phyloP scores from a whole-genome alignment of 345 rosid genomes.

The Pistacia atlantica region DNA sequence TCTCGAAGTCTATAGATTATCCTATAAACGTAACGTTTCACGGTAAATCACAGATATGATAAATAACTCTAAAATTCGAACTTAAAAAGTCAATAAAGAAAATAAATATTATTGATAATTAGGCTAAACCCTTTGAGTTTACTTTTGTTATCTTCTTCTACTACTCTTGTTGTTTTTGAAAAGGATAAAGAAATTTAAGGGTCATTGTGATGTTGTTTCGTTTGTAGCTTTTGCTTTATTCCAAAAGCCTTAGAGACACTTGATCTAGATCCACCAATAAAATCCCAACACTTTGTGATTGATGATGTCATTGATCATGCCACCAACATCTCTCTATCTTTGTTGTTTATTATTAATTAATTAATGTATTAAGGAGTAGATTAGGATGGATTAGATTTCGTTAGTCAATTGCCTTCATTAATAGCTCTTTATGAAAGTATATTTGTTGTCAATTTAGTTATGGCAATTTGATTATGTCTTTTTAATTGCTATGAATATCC shows the following conservation, averaged over 20 bases:
- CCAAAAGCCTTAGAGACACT: conserved; percentile 9
- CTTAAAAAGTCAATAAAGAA: too few relatives aligned
- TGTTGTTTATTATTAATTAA: not conserved
- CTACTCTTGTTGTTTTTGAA: not conserved
- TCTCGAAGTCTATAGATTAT: too few relatives aligned
- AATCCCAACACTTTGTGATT: conserved; percentile 10
- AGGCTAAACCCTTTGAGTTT: too few relatives aligned
- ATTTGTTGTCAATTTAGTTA: not conserved
- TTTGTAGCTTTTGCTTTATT: conserved; percentile 24
- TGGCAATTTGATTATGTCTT: not conserved
- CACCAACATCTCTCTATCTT: not conserved
- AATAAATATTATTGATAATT: too few relatives aligned
- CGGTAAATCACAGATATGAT: too few relatives aligned
- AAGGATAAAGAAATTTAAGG: not conserved
- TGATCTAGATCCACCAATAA: conserved; percentile 52
- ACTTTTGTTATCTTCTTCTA: conserved; percentile 3
- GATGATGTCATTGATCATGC: conserved; percentile 12
- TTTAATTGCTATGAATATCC: too few relatives aligned
- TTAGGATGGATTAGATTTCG: too few relatives aligned
- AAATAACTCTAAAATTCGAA: too few relatives aligned
- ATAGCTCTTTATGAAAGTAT: not conserved
- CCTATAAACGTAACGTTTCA: too few relatives aligned
- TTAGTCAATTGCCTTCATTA: conserved; percentile 6
- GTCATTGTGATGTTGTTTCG: conserved; percentile 9
- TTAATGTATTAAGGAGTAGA: not conserved